Evolutionary conservation across 2,329 filamentous ascomycete genomes (phyloP).

Genomic region (Xylariales sp.): DNA sequence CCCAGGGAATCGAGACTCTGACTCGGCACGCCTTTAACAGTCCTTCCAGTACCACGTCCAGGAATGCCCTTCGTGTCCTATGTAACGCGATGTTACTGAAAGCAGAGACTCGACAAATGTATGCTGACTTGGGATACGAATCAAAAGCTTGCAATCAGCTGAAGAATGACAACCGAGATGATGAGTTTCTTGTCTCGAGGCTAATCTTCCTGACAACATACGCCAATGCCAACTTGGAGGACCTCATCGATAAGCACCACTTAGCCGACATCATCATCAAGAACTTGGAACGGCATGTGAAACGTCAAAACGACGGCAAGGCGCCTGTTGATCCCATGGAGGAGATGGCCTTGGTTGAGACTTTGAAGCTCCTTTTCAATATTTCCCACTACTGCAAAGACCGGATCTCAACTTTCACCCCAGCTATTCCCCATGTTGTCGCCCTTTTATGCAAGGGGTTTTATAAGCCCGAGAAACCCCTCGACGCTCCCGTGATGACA

Average conservation of each 20-base stretch:
- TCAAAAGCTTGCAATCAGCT: constrained; percentile 65
- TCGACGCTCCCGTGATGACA: constrained; percentile 67
- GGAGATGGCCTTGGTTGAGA: constrained; percentile 77
- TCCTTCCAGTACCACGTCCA: constrained; percentile 56
- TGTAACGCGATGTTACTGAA: constrained; percentile 79
- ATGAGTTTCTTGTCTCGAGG: constrained; percentile 80
- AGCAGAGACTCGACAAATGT: constrained; percentile 62
- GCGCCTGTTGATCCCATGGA: constrained; percentile 54
- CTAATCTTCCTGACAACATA: constrained; percentile 80
- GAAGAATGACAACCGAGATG: constrained; percentile 69
- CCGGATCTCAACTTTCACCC: constrained; percentile 56
- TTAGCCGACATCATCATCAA: constrained; percentile 64
- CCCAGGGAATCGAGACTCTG: constrained; percentile 70
- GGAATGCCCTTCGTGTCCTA: constrained; percentile 74
- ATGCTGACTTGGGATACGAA: constrained; percentile 66
- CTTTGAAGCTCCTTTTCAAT: constrained; percentile 85
- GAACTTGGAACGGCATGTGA: constrained; percentile 68
- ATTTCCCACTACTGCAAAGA: constrained; percentile 70
- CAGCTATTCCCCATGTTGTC: constrained; percentile 65
- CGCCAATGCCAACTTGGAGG: constrained; percentile 59
- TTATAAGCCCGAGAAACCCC: constrained; percentile 56
- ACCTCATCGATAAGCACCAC: constrained; percentile 60
- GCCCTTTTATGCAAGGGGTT: constrained; percentile 60
- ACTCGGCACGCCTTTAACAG: constrained; percentile 69
- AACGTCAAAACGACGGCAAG: constrained; percentile 28